Base-by-base conservation (phyloP, 129 eudicot species). In the Apium graveolens region DNA sequence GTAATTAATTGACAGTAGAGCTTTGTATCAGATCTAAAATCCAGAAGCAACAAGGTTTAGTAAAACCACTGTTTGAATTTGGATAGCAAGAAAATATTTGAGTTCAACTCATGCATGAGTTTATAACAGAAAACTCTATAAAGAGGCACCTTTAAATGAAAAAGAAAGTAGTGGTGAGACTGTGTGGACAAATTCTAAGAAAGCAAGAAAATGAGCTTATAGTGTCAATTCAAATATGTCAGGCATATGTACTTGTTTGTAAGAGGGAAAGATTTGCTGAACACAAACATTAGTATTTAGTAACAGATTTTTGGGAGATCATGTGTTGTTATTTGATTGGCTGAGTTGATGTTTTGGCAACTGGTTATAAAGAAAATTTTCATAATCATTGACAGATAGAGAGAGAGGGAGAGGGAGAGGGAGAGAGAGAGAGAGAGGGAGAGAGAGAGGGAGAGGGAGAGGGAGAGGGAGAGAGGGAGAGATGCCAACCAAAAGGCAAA, bases 201-300 rank as follows among this genome's bases (percentile, higher is more conserved):
- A 46, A 75, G 84, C 70, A 80, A 53, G 80, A 74, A 81, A 83
- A 82, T 76, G 83, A 79, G 82, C 82, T 77, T 73, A 66, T 48
- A 70, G 75, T 76, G 86, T 82, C 80, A 82, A 83, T 86, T 83
- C 74, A 68, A 73, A 80, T 37, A 70, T 82, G 86, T 84, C 86
- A 80, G 83, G 79, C 71, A 83, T 80, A 17, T 80, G 88, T 84
- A 82, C 89, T 87, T 85, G 84, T 84, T 77, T 84, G 84, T 79
- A 84, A 77, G 82, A 27, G 76, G 78, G 57, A 18, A 77, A 83
- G 81, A 80, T 82, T 75, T 81, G 75, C 51, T 79, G 32, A 85
- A 76, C 80, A 81, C 80, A 46, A 62, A 78, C 76, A 87, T 74
- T 42, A 80, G 74, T 31, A 70, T 17, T 65, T 70, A 70, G 83